Evolutionary conservation across 106 monocot species (phyloP), one percentile per base, ranked within the genome.

Genomic region (Phalaenopsis aphrodite): DNA sequence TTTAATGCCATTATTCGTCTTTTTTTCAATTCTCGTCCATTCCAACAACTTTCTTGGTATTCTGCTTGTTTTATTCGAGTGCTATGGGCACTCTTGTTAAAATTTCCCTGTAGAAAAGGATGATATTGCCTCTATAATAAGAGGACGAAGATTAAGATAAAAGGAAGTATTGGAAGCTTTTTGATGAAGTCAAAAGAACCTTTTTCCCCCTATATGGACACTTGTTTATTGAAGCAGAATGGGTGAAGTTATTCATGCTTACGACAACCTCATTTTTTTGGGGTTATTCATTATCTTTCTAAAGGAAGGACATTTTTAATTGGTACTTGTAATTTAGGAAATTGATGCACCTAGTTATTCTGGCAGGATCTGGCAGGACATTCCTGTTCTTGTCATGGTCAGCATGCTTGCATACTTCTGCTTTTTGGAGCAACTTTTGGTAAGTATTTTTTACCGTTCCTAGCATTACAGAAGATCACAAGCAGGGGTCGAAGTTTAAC

Each of bases 361-460:
- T 85, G 48, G 15, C 83, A 99, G 99, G 88, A 89, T 95, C 41
- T 99, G 92, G 90, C 95, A 95, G 77, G 99, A 99, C 84, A 85
- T 99, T 52, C 99, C 95, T 36, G 89, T 99, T 79, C 83, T 99
- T 77, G 91, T 91, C 77, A 93, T 99, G 94, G 87, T 99, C 65
- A 99, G 99, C 91, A 99, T 93, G 95, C 91, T 99, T 41, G 99
- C 99, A 15, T 99, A 99, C 81, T 99, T 99, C 85, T 99, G 95
- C 85, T 99, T 99, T 83, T 86, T 99, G 87, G 99, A 99, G 84
- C 99, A 99, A 83, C 89, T 99, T 85, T 84, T 99, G 82, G 99
- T 99, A 76, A 61, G 18, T 61, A 21, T 73, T 78, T 79, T 47
- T 46, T 72, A 49, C 37, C n/a, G 19, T 43, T 72, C 17, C 39